Base-by-base conservation (phyloP, 2,329 filamentous ascomycete genomes). In the Sarocladium kiliense region DNA sequence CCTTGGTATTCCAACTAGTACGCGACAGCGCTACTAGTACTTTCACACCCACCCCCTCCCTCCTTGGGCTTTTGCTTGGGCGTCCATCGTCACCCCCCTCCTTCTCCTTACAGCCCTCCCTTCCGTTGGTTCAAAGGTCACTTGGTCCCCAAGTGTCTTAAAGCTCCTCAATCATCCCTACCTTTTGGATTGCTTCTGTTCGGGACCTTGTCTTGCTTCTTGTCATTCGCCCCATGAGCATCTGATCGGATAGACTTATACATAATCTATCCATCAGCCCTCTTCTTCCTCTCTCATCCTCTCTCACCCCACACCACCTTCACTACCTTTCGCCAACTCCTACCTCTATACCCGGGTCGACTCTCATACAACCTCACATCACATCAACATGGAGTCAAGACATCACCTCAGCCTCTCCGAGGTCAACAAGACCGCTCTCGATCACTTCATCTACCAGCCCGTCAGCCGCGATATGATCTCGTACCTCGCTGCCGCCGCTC, bases 391-490 rank as follows among this genome's bases (percentile, higher is more conserved):
- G 78, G 72, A 74, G 60, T 76, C 75, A 68, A 27, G 32, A 26
- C 50, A 27, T 39, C 50, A 71, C 58, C 71, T 82, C 65, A 70
- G 70, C 66, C 69, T 73, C 66, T 72, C 72, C 58, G 78, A 84
- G 71, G 78, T 84, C 66, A 91, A 91, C 77, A 82, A 86, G 69
- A 80, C 80, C 54, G 89, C 89, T 51, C 79, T 94, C 60, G 88
- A 92, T 65, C 82, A 88, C 65, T 93, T 94, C 69, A 82, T 94
- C 74, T 89, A 87, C 73, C 81, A 82, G 63, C 86, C 86, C 10
- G 89, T 94, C 60, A 85, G 80, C 66, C 79, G 79, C 63, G 80
- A 87, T 55, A 94, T 94, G 89, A 87, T 94, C 64, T 71, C 76
- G 57, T 89, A 90, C 73, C 82, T 94, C 58, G 87, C 89, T 60